A percentile compares a stretch with the other conserved stretches of the same genome.
These are phyloP conservation scores for Salix udensis DNA, from an alignment of 345 rosid species.

Conservation along the genomic window DNA sequence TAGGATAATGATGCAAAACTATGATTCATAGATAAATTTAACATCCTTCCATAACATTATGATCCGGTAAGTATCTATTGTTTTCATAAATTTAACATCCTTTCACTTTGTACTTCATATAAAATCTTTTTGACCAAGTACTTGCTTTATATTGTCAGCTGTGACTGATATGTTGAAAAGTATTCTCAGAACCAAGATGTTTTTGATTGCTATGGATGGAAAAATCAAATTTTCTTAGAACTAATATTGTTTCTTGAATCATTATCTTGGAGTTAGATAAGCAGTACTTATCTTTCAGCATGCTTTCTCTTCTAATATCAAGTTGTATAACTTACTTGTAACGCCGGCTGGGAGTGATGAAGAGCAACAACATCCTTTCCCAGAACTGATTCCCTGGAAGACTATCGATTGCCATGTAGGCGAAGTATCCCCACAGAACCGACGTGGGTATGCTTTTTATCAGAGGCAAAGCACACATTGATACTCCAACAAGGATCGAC, in stretches of 20 bases:
- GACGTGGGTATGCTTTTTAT: constrained; percentile 70
- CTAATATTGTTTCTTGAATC: neutral
- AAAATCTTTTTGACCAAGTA: neutral
- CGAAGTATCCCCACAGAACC: constrained; percentile 86
- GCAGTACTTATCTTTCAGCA: neutral
- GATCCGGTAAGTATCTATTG: neutral
- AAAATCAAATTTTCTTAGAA: neutral
- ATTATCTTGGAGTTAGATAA: neutral
- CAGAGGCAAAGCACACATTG: constrained; percentile 52
- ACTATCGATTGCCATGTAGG: constrained; percentile 90
- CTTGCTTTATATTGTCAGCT: neutral
- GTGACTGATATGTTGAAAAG: neutral
- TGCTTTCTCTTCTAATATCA: neutral
- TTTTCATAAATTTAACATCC: neutral
- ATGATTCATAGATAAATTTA: neutral
- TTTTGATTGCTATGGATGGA: neutral
- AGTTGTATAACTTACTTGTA: constrained; percentile 49
- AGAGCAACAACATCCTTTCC: constrained; percentile 71
- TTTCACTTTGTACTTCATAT: neutral
- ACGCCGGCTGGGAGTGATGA: constrained; percentile 63
- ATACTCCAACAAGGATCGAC: constrained; percentile 60
- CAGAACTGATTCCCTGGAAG: constrained; percentile 87
- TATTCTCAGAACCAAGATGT: neutral
- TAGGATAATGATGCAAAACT: neutral
- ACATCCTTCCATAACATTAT: neutral